Evolutionary conservation across 2,329 filamentous ascomycete genomes (phyloP).

Genomic region (Sporothrix pseudoabietina): DNA sequence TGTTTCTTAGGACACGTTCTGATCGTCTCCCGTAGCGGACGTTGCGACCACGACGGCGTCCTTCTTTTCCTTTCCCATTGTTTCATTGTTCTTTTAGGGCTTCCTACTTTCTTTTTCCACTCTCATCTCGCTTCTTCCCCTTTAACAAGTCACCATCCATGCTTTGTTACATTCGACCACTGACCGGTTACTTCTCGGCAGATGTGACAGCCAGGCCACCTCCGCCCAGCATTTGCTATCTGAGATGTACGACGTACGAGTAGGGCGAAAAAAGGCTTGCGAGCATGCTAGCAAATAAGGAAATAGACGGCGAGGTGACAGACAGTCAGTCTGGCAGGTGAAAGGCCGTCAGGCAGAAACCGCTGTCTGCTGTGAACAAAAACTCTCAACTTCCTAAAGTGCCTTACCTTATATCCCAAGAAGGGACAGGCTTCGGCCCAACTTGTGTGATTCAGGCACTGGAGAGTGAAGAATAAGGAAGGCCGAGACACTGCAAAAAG

Average conservation of each 20-base stretch:
- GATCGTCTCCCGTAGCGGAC: not conserved
- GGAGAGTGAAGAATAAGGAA: not conserved
- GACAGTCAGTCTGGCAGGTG: not conserved
- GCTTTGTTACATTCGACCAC: too few relatives aligned
- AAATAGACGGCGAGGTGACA: not conserved
- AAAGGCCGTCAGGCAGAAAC: not conserved
- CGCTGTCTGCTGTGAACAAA: not conserved
- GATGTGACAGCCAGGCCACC: not conserved
- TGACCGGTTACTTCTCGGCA: not conserved
- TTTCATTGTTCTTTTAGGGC: not conserved
- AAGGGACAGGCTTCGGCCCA: not conserved
- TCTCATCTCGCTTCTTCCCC: not conserved
- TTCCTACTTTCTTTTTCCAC: not conserved
- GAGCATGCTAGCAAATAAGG: not conserved
- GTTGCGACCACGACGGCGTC: not conserved
- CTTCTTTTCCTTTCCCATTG: not conserved
- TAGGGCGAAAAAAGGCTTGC: not conserved
- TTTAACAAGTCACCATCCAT: not conserved
- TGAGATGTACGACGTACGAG: not conserved
- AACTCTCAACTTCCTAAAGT: not conserved
- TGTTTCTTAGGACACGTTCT: not conserved
- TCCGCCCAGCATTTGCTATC: not conserved
- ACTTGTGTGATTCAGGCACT: not conserved
- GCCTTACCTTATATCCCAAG: not conserved
- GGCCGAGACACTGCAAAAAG: too few relatives aligned